These are phyloP conservation scores for Ogataea pilisensis DNA, from an alignment of 805 yeast genomes.

Conservation along the genomic window DNA sequence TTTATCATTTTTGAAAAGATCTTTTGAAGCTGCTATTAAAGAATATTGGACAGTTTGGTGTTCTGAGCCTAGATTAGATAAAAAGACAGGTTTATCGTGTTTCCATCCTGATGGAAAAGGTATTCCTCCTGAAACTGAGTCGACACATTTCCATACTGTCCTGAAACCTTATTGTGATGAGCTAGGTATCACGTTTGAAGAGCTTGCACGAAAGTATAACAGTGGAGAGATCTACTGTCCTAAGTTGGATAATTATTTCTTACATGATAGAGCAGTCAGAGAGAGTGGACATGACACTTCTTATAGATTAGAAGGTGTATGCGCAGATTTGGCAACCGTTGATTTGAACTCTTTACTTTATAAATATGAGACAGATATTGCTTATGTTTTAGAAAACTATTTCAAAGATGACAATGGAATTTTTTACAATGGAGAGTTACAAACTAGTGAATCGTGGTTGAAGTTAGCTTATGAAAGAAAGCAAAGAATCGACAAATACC, in stretches of 20 bases:
- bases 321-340: constrained; percentile 86
- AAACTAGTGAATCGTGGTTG: constrained; percentile 54
- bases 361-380: constrained; percentile 87
- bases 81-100: constrained; percentile 73
- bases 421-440: constrained; percentile 39
- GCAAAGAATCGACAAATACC: constrained; percentile 53
- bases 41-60: constrained; percentile 86
- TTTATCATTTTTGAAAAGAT: constrained; percentile 56
- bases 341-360: constrained; percentile 83
- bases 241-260: constrained; percentile 78
- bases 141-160: constrained; percentile 76
- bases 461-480: constrained; percentile 53
- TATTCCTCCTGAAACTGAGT: constrained; percentile 96
- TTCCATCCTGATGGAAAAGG: constrained; percentile 89
- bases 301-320: constrained; percentile 82
- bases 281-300: constrained; percentile 97
- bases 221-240: constrained; percentile 65
- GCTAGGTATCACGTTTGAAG: constrained; percentile 51
- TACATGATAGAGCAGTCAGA: constrained; percentile 91
- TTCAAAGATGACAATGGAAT: constrained; percentile 55
- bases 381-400: constrained; percentile 49
- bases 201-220: constrained; percentile 69
- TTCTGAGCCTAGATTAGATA: constrained; percentile 67
- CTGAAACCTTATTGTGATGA: constrained; percentile 66
- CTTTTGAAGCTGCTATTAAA: constrained; percentile 74